Conservation (phyloP, 2,329 filamentous ascomycete genomes). For the Phyllosticta citrichinensis region DNA sequence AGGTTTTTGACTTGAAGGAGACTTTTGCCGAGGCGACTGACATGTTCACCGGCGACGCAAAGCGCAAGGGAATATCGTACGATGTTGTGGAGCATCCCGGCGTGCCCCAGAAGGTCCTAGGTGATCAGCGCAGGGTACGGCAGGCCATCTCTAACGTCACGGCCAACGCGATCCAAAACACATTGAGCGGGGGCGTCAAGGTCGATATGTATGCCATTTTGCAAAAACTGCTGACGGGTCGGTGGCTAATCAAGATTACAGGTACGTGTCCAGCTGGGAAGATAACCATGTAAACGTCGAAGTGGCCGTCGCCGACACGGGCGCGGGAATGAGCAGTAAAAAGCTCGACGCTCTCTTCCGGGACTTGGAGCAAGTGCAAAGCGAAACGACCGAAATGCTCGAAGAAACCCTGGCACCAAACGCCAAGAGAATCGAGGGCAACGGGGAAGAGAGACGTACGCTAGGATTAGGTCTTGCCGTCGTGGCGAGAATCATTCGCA, state of each 20-base stretch:
- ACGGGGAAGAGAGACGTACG: constrained; percentile 34
- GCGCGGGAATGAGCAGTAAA: constrained; percentile 50
- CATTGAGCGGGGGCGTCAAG: constrained; percentile 54
- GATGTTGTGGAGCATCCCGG: constrained; percentile 57
- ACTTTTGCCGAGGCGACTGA: constrained; percentile 71
- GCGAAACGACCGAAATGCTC: constrained; percentile 26
- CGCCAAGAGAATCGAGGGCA: constrained; percentile 19
- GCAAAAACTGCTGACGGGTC: neutral
- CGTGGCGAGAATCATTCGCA: constrained; percentile 77
- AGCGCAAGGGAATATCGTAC: constrained; percentile 64
- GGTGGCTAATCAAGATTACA: neutral
- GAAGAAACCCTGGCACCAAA: constrained; percentile 24
- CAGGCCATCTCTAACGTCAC: constrained; percentile 76
- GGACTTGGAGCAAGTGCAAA: constrained; percentile 56
- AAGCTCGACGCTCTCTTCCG: constrained; percentile 52
- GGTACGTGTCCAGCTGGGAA: constrained; percentile 46
- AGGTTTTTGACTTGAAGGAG: constrained; percentile 60
- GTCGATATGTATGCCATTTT: constrained; percentile 45
- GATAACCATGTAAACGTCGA: constrained; percentile 56
- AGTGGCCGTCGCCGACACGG: constrained; percentile 66
- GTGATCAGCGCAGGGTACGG: constrained; percentile 69
- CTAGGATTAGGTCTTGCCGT: constrained; percentile 78
- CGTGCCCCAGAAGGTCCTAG: constrained; percentile 60
- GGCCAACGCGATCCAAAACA: constrained; percentile 78
- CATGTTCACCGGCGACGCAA: constrained; percentile 63